Base-by-base conservation (phyloP, 129 eudicot species). In the Dittrichia graveolens region DNA sequence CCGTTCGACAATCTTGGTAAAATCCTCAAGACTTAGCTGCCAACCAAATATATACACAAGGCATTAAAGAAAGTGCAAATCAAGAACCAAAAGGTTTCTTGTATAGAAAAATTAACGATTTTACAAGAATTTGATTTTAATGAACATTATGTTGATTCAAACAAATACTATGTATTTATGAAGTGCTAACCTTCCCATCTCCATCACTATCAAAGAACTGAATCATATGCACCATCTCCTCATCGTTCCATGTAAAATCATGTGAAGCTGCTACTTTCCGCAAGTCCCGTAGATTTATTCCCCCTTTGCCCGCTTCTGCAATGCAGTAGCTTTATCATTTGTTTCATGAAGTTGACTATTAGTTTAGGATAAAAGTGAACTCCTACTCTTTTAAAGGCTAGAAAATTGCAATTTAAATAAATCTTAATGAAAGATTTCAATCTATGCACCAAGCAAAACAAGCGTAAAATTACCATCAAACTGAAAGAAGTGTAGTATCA, bases 181-280 rank as follows among this genome's bases (percentile, higher is more conserved):
- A 67, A 19, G 62, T 58, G 72, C 81, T 69, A 44, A 91, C 99
- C 96, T 95, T 95, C 53, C 96, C 97, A 81, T 94, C 94, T 45
- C 78, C 91, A 84, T 90, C 84, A 67, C 75, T 80, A 58, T 88
- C 99, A 69, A 95, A 95, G 81, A 86, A 79, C 34, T 52, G 59
- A 53, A 95, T 84, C 99, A 95, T 93, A 62, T 87, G 82, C 9
- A 54, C 78, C 77, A 93, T 69, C 85, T 93, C 98, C 75, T 85
- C 83, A 69, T 90, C 93, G 3, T 90, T 73, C 99, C 99, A 95
- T 4, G 78, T 83, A 78, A 95, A 95, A 80, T 95, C 97, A 88
- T 95, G 99, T 60, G 81, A 65, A 50, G 83, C 82, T 45, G 96
- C 99, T 75, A 90, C 79, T 75, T 88, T 82, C 67, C 78, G 65